Base-by-base conservation (phyloP, 2,329 filamentous ascomycete species). In the Epichloe sp. region DNA sequence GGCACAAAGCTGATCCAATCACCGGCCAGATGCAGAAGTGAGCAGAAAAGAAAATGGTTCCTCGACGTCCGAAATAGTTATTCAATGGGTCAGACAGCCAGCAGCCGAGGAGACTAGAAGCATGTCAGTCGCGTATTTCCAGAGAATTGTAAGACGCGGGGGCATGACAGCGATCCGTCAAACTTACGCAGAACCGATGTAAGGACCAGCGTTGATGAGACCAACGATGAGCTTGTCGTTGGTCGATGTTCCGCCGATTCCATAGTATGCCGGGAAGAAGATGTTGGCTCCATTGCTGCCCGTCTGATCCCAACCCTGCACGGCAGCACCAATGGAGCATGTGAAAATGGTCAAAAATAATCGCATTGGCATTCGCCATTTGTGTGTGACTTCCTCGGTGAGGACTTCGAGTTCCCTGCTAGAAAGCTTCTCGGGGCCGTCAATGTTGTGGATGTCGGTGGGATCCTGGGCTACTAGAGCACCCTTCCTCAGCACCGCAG, bases 11-110 rank as follows among this genome's bases (percentile, higher is more conserved):
- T 45, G 73, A 76, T n/a, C 78, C 80, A 50, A 85, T 79, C 1
- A 79, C 76, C 2, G 80, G 69, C 55, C 82, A 68, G 43, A 87
- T 70, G 60, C 83, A 85, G 62, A 90, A 82, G 55, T 85, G 77
- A 45, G 85, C 86, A 12, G 86, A 80, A 53, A 88, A 70, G 66
- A 88, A 90, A 56, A 91, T 89, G 17, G 57, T 52, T 42, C 54
- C 56, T 26, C 73, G 67, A 19, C 73, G 72, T 19, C 72, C 73
- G 26, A 70, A 58, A 45, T 58, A 62, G 50, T 68, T 59, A 55
- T 71, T 76, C 50, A 85, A 74, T 11, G 81, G 80, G 53, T 86
- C 83, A 1, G 81, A 82, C 14, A 83, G 64, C 82, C 80, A 83
- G 61, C 78, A 80, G 14, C 80, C 79, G 21, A 73, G 60, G 35